Base-by-base conservation (phyloP, 192 early-diverging fungal species). In the Mortierella claussenii region DNA sequence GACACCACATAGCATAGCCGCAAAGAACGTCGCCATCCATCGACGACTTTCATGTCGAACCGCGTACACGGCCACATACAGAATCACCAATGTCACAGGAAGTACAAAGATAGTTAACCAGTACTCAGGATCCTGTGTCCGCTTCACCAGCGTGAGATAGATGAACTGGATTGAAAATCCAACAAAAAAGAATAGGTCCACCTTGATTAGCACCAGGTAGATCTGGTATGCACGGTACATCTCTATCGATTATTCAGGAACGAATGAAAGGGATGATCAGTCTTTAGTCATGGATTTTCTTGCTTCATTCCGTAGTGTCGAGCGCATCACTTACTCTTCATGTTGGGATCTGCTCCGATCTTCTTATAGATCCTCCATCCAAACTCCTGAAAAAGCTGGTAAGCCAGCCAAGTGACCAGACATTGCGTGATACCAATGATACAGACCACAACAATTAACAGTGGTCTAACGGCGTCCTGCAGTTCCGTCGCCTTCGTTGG, bases 181-280 rank as follows among this genome's bases (percentile, higher is more conserved):
- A 40, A 94, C 83, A 68, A 95, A 91, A 54, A 93, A 93, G 69
- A 93, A 92, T 27, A 93, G 79, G 60, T 93, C 90, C 28, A 94
- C 86, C 80, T 94, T 94, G 45, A 94, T 95, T 90, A 56, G 87
- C 28, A 91, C 73, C 67, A 95, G 55, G 67, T 92, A 92, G 58
- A 95, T 85, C 55, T 95, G 92, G 74, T 93, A 94, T 40, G 79
- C 80, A 34, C 87, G 84, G 64, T 86, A 89, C 86, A 87, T 89
- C 28, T 63, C 86, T 87, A 65, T 31, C 54, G n/a, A n/a, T n/a
- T n/a, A n/a, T n/a, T n/a, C n/a, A n/a, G n/a, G n/a, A n/a, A n/a
- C n/a, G n/a, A n/a, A n/a, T n/a, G n/a, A n/a, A n/a, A n/a, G n/a
- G n/a, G n/a, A n/a, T n/a, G n/a, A n/a, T n/a, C n/a, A n/a, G n/a